Evolutionary conservation across 164 flowering plant genomes (phyloP).

Genomic region (Tetrastigma voinierianum): DNA sequence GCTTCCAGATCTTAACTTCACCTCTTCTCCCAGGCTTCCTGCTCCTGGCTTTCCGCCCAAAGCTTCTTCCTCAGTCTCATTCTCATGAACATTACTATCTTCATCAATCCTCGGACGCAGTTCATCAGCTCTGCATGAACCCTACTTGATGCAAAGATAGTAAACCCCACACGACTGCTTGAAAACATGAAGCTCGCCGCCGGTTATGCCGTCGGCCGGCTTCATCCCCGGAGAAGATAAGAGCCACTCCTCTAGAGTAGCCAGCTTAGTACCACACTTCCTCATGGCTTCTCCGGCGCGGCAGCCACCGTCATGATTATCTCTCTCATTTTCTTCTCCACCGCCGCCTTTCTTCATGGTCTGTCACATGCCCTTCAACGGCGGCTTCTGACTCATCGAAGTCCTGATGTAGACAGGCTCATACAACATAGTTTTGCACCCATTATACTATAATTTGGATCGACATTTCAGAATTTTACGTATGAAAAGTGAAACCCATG

Average conservation of each 20-base stretch:
- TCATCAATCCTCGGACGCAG: background rate
- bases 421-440: constrained; percentile 9
- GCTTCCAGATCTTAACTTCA: constrained; percentile 44
- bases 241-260: constrained; percentile 37
- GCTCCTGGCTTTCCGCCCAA: constrained; percentile 25
- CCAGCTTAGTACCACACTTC: background rate
- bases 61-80: background rate
- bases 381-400: too few relatives aligned
- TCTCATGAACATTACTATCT: background rate
- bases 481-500: background rate
- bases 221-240: constrained; percentile 27
- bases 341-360: constrained; percentile 6
- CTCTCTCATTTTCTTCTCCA: constrained; percentile 1
- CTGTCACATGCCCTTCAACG: too few relatives aligned
- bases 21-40: constrained; percentile 31
- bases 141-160: constrained; percentile 24
- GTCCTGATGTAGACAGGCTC: background rate
- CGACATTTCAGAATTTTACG: background rate
- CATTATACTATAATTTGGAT: constrained; percentile 14
- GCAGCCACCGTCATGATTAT: background rate
- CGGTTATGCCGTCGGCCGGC: background rate
- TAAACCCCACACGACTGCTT: constrained; percentile 16
- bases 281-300: background rate
- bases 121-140: constrained; percentile 8
- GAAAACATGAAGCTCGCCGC: constrained; percentile 18